phyloP scores from a whole-genome alignment of 257 asterid species.

The Paulownia fortunei region DNA sequence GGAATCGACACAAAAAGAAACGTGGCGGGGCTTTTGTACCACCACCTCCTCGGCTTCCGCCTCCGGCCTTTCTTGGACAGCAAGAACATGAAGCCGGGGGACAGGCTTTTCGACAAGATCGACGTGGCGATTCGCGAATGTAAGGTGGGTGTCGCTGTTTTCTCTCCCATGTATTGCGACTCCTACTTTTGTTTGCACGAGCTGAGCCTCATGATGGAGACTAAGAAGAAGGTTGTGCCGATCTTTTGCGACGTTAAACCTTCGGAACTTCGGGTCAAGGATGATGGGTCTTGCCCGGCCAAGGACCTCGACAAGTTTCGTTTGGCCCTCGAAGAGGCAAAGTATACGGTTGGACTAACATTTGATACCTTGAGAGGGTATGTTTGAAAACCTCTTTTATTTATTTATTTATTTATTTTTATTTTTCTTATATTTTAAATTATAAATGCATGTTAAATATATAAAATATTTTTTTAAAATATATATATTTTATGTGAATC shows the following conservation, averaged over 20 bases:
- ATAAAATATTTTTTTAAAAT: neutral
- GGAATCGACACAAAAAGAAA: constrained; percentile 63
- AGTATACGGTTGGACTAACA: constrained; percentile 62
- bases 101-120: constrained; percentile 58
- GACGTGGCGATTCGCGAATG: constrained; percentile 50
- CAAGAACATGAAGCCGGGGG: constrained; percentile 76
- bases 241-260: constrained; percentile 67
- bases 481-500: no score
- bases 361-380: constrained; percentile 59
- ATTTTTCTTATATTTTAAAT: neutral
- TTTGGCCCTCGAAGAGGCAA: constrained; percentile 61
- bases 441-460: neutral
- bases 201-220: constrained; percentile 61
- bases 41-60: constrained; percentile 41
- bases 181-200: constrained; percentile 70
- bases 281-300: constrained; percentile 33
- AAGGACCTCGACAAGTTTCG: constrained; percentile 46
- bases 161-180: constrained; percentile 67
- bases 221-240: constrained; percentile 55
- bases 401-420: no score
- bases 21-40: constrained; percentile 57
- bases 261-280: constrained; percentile 56
- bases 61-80: constrained; percentile 67
- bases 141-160: constrained; percentile 59
- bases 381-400: no score